phyloP scores from a whole-genome alignment of 768 basidiomycete genomes.

The Mycena indigotica region DNA sequence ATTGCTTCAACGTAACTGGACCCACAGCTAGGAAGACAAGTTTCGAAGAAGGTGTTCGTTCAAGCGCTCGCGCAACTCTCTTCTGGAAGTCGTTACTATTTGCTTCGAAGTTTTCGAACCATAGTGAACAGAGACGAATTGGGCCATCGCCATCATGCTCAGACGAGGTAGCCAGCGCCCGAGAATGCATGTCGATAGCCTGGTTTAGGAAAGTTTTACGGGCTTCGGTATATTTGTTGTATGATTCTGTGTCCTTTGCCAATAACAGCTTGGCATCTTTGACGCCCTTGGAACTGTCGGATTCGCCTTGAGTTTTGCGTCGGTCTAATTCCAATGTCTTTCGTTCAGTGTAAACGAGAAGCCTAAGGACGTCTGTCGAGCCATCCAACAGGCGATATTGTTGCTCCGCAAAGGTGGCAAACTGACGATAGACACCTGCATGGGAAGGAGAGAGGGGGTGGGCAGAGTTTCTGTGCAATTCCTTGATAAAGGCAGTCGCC shows the following conservation, averaged over 20 bases:
- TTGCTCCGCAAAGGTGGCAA: slow-evolving; percentile 85
- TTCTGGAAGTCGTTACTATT: slow-evolving; percentile 43
- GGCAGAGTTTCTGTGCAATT: slow-evolving; percentile 12
- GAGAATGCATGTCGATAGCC: slow-evolving; percentile 86
- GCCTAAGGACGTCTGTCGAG: slow-evolving; percentile 69
- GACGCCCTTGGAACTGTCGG: slow-evolving; percentile 21
- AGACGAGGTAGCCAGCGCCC: slow-evolving; percentile 69
- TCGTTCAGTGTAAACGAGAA: slow-evolving; percentile 71
- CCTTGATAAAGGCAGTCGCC: slow-evolving; percentile 45
- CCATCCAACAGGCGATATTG: slow-evolving; percentile 76
- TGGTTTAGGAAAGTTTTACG: slow-evolving; percentile 66
- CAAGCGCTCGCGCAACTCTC: slow-evolving; percentile 48
- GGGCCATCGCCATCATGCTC: slow-evolving; percentile 74
- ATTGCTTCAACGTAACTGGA: too few relatives aligned
- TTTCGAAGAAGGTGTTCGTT: slow-evolving; percentile 78
- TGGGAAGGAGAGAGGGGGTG: slow-evolving; percentile 31
- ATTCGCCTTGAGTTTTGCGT: slow-evolving; percentile 34
- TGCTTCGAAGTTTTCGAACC: slow-evolving; percentile 86
- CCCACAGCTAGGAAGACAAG: slow-evolving; percentile 80
- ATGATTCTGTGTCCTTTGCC: slow-evolving; percentile 48
- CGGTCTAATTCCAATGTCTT: slow-evolving; percentile 71
- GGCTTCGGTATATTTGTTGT: slow-evolving; percentile 56
- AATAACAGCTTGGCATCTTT: slow-evolving; percentile 31
- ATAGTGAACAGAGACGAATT: slow-evolving; percentile 85
- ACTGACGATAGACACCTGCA: slow-evolving; percentile 74